Evolutionary conservation across 139 green algal species (phyloP), one percentile per base, ranked within the genome.

Genomic region (Micromonas commoda): DNA sequence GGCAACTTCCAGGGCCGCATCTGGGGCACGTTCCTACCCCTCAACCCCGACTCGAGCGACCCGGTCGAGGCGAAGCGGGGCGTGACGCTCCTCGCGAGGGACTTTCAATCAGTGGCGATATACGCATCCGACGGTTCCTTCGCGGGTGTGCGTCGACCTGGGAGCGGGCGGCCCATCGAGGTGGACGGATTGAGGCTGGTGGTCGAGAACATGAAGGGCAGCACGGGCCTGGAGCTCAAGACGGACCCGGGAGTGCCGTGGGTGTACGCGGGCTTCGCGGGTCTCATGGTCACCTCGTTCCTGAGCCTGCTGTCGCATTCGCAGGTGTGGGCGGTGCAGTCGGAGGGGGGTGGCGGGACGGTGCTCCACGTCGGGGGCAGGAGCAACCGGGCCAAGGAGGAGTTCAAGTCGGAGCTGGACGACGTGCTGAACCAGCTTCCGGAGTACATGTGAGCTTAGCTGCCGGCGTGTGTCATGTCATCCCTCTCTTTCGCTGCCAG

Each of bases 291-390:
- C 34, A 98, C 95, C 1, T 94, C 92, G 0, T 84, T 97, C 2
- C 73, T 99, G 29, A 93, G 85, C 84, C 97, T 97, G 82, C 79
- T 98, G 28, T 95, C 88, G 6, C 95, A 99, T 84, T 96, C 90
- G 29, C 82, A 84, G 33, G 53, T 78, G 31, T 75, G 68, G 68
- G 68, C 37, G 24, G 33, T 75, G 21, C 34, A 61, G 38, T 24
- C 60, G 9, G 38, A 75, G 21, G 23, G 20, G 20, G 24, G 63
- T 1, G 37, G 6, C 26, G 29, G 31, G 26, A 38, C 29, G 32
- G 26, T 78, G n/a, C n/a, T 61, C 19, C 45, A 57, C 45, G 72
- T 78, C 13, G 53, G 72, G 26, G 72, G 72, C 6, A 51, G 28
- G 32, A 65, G 24, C 20, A 78, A 78, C 72, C 2, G 72, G 1